Conservation (phyloP, 257 asterid species). For the Fraxinus excelsior region DNA sequence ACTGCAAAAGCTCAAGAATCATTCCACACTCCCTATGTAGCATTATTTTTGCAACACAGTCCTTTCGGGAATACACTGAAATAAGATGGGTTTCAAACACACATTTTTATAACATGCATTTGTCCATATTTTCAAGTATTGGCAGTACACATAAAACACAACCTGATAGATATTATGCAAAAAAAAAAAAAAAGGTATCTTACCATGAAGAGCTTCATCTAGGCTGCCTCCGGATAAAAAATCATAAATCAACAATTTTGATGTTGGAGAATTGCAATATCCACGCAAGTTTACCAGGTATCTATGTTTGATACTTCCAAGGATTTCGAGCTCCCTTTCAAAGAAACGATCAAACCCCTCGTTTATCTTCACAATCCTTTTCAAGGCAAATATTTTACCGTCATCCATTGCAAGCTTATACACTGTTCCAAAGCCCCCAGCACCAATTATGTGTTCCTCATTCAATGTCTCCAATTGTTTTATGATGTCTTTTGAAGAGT, state of each 20-base stretch:
- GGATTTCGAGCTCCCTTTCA: slow-evolving; percentile 92
- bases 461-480: slow-evolving; percentile 73
- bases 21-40: background rate
- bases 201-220: slow-evolving; percentile 89
- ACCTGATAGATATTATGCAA: slow-evolving; percentile 1
- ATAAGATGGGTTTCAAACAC: background rate
- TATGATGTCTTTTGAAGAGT: slow-evolving; percentile 85
- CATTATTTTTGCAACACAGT: background rate
- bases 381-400: slow-evolving; percentile 79
- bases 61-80: background rate
- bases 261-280: slow-evolving; percentile 84
- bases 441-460: slow-evolving; percentile 87
- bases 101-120: background rate
- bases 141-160: slow-evolving; percentile 11
- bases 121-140: slow-evolving; percentile 12
- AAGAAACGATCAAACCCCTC: slow-evolving; percentile 86
- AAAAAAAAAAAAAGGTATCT: slow-evolving; percentile 5
- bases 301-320: slow-evolving; percentile 89
- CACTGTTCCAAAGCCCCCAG: slow-evolving; percentile 93
- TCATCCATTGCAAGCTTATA: slow-evolving; percentile 95
- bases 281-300: slow-evolving; percentile 88
- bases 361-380: slow-evolving; percentile 76
- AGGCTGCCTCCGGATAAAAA: slow-evolving; percentile 85
- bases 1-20: background rate
- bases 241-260: slow-evolving; percentile 81